Percentiles rank a stretch among this genome's conserved stretches.
Evolutionary conservation across 1,284 basidiomycete genomes (phyloP).

Genomic region (Gomphus bonarii): DNA sequence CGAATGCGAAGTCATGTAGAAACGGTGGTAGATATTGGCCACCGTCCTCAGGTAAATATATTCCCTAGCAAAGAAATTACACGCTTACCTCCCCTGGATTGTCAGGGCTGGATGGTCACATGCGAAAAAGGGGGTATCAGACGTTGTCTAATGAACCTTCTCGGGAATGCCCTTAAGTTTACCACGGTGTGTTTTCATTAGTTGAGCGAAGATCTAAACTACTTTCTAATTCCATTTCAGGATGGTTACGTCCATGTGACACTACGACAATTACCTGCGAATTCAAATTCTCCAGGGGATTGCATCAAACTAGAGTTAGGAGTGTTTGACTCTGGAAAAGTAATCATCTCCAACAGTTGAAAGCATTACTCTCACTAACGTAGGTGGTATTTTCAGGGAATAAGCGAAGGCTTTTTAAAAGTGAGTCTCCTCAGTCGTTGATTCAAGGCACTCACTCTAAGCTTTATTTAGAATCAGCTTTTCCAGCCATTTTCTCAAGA

Average conservation of each 20-base stretch:
- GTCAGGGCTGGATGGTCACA: slow-evolving; percentile 76
- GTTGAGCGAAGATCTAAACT: slow-evolving; percentile 1
- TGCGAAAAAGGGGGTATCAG: slow-evolving; percentile 92
- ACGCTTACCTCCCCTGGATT: background rate
- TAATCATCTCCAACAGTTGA: slow-evolving; percentile 17
- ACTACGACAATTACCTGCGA: slow-evolving; percentile 61
- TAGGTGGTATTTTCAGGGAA: slow-evolving; percentile 45
- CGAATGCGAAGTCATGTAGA: slow-evolving; percentile 48
- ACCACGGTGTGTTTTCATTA: slow-evolving; percentile 44
- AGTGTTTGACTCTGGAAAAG: slow-evolving; percentile 88
- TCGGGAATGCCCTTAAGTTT: slow-evolving; percentile 92
- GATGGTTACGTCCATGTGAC: slow-evolving; percentile 84
- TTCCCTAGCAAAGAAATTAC: background rate
- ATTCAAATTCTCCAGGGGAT: slow-evolving; percentile 37
- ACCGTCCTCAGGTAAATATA: slow-evolving; percentile 48
- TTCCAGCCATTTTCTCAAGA: slow-evolving; percentile 97
- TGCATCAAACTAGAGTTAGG: slow-evolving; percentile 75
- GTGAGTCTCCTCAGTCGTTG: slow-evolving; percentile 24
- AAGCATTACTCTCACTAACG: background rate
- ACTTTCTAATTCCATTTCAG: slow-evolving; percentile 28
- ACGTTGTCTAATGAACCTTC: slow-evolving; percentile 89
- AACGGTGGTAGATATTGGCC: slow-evolving; percentile 81
- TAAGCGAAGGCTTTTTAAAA: slow-evolving; percentile 81
- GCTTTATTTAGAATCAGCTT: slow-evolving; percentile 64
- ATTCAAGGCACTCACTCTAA: slow-evolving; percentile 13